Evolutionary conservation across 2,329 filamentous ascomycete genomes (phyloP), one percentile per base, ranked within the genome.

Genomic region (Fusarium sp.): DNA sequence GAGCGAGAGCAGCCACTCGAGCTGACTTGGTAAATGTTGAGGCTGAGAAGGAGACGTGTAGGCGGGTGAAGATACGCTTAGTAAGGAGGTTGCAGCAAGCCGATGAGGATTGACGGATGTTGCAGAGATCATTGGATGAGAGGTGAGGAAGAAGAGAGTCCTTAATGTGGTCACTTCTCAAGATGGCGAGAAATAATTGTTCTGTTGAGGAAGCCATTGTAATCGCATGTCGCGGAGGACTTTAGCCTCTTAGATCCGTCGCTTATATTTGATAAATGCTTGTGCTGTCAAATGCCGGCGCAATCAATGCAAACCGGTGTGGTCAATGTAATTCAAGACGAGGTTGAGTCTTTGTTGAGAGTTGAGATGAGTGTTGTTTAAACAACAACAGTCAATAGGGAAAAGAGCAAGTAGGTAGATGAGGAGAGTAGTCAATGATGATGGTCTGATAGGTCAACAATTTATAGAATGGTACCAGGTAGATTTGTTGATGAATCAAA

Each of bases 11-110:
- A 68, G 92, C 90, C 74, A 96, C 86, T 56, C 92, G 89, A 71
- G 90, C 88, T 38, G 91, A 89, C 76, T 91, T 91, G 57, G 93
- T 95, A 79, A 97, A 95, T 65, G 91, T 91, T 78, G 88, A 92
- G 56, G 93, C 85, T 35, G 89, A 89, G 83, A 95, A 95, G 75
- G 89, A 93, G 78, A 94, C 82, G 78, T 89, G 87, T 79, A 92
- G 86, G 81, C 91, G 88, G 73, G 89, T 83, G 84, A 95, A 95
- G 77, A 94, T 87, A 62, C 86, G 85, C 79, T 89, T 90, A 75
- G 92, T 93, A 78, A 92, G 86, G 74, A 92, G 86, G 74, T 91
- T 90, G 80, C 90, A 91, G 82, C 91, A 92, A 75, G 92, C 91
- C 76, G 91, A 90, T 77, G 89, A 92, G 76, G 91, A 87, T 61